Evolutionary conservation across 176 grass and related monocot species (phyloP), one percentile per base, ranked within the genome.

Genomic region (Saccharum officinarum): DNA sequence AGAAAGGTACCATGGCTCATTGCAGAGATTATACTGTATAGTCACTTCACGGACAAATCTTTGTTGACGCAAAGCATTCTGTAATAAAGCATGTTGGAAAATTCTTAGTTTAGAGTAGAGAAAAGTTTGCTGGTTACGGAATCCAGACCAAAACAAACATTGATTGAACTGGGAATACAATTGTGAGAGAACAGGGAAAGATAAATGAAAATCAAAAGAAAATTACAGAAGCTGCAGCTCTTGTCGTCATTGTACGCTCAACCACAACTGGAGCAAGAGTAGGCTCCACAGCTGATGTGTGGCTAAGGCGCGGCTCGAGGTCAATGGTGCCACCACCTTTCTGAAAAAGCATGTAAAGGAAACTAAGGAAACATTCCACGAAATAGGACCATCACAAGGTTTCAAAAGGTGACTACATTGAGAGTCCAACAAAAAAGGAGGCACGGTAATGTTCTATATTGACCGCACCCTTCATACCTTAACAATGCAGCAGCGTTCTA

Each of bases 201-300:
- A 28, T 28, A 28, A 28, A 28, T 28, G 28, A 28, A 28, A 28
- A 28, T 28, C 28, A 28, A 28, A 28, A 28, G 28, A 28, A 81
- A 68, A 82, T 37, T 97, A 98, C 95, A 11, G 95, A 98, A 82
- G 95, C 95, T 80, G 95, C 91, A 41, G 93, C 87, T 89, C 96
- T 88, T 72, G 96, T 98, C 40, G 93, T 98, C 89, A 98, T 98
- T 74, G 96, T 94, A 28, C 93, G 96, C 83, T 98, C 96, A 78
- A 98, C 87, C 14, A 89, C 91, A 73, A 94, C 89, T 40, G 96
- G 96, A 83, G 96, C 96, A 68, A 98, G 87, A 76, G 96, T 98
- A 85, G 93, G 93, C 33, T 98, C 96, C 47, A 98, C 93, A n/a
- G 91, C 93, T 84, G 96, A 95, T 66, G 91, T 95, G 88, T 95